Percentiles rank a stretch among this genome's conserved stretches.
These are phyloP conservation scores for Exsudoporus frostii DNA, from an alignment of 768 basidiomycete species.

Conservation along the genomic window DNA sequence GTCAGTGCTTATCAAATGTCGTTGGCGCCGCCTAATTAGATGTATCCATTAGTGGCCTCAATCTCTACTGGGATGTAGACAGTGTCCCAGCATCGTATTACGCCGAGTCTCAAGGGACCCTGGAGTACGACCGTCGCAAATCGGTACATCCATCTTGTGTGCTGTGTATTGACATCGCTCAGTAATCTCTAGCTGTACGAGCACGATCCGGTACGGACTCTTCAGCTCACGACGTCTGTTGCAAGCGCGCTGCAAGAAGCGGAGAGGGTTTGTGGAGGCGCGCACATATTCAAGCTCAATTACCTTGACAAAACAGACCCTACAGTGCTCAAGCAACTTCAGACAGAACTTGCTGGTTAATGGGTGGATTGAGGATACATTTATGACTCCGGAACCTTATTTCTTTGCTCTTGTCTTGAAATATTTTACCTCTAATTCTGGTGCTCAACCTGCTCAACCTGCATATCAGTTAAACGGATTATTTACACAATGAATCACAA, in stretches of 20 bases:
- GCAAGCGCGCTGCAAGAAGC: constrained; percentile 59
- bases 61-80: constrained; percentile 69
- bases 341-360: constrained; percentile 40
- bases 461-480: neutral
- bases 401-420: neutral
- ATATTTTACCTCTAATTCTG: constrained; percentile 4
- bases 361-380: neutral
- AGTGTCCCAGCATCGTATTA: constrained; percentile 57
- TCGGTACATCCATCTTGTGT: constrained; percentile 42
- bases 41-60: constrained; percentile 33
- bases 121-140: constrained; percentile 75
- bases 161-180: constrained; percentile 2
- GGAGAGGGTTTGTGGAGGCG: constrained; percentile 56
- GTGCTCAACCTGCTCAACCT: neutral
- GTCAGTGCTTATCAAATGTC: constrained; percentile 18
- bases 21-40: neutral
- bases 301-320: constrained; percentile 71
- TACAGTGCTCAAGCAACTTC: constrained; percentile 69
- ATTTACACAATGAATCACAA: constrained; percentile 1
- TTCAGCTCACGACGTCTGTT: constrained; percentile 61
- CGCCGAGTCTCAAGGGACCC: constrained; percentile 62
- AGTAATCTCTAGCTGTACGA: constrained; percentile 55
- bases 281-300: constrained; percentile 51
- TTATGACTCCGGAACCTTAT: neutral
- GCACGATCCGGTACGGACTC: constrained; percentile 67